A percentile compares a stretch with the other conserved stretches of the same genome.
These are phyloP conservation scores for Platanus orientalis DNA, from an alignment of 164 flowering plant genomes.

Conservation along the genomic window DNA sequence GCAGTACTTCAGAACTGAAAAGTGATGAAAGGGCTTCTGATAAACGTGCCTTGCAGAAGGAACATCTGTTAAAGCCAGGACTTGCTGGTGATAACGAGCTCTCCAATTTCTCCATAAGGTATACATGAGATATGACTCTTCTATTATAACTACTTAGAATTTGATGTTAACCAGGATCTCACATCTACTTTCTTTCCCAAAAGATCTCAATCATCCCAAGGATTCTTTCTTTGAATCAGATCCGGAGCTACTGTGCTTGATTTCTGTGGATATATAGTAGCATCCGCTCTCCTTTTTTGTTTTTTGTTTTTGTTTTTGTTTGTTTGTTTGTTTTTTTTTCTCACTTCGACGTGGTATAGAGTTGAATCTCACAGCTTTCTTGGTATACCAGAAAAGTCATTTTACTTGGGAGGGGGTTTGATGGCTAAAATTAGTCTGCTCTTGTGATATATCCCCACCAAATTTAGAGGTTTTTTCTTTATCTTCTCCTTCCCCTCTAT, in stretches of 20 bases:
- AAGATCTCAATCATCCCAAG: not conserved
- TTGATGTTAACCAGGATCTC: not conserved
- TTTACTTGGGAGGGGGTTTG: too few species aligned
- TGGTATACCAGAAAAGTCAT: too few species aligned
- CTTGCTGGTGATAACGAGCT: constrained; percentile 22
- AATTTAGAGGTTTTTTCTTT: too few species aligned
- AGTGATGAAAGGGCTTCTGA: constrained; percentile 37
- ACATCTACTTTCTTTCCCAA: not conserved
- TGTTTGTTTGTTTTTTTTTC: too few species aligned
- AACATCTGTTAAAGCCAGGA: constrained; percentile 38
- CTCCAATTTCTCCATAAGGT: constrained; percentile 85
- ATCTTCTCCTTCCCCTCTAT: too few species aligned
- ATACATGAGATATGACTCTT: constrained; percentile 5
- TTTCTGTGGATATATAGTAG: not conserved
- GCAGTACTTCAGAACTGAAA: constrained; percentile 29
- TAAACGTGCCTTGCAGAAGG: constrained; percentile 28
- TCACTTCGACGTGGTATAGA: too few species aligned
- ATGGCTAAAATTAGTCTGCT: too few species aligned
- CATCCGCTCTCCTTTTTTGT: not conserved
- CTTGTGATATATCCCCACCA: too few species aligned
- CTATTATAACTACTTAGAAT: not conserved
- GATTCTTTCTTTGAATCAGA: constrained; percentile 13
- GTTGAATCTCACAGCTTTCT: too few species aligned
- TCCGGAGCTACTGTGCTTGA: constrained; percentile 15
- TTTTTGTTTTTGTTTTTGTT: not conserved